A percentile compares a stretch with the other conserved stretches of the same genome.
Conservation (phyloP, 1,284 basidiomycete species). For the Boletus semigastroideus region DNA sequence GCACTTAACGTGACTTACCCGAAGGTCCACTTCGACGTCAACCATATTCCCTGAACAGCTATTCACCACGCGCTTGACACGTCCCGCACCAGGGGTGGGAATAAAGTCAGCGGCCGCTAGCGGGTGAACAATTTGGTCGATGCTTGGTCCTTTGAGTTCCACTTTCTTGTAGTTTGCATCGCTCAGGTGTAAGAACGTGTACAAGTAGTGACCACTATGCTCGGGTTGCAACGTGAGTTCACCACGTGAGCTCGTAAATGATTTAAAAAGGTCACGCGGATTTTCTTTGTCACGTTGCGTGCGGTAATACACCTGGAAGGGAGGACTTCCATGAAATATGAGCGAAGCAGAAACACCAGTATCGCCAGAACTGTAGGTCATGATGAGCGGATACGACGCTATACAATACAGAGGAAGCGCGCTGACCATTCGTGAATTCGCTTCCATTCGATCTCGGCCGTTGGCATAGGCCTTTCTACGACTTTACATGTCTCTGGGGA, state of each 20-base stretch:
- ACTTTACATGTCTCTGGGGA: slow-evolving; percentile 80
- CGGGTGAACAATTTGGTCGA: slow-evolving; percentile 87
- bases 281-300: slow-evolving; percentile 71
- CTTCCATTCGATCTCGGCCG: slow-evolving; percentile 84
- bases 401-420: not conserved
- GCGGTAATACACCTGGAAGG: slow-evolving; percentile 83
- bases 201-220: slow-evolving; percentile 86
- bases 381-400: slow-evolving; percentile 3
- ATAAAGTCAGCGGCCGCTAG: slow-evolving; percentile 78
- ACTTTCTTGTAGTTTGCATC: slow-evolving; percentile 85
- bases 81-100: slow-evolving; percentile 39
- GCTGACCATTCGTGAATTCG: slow-evolving; percentile 88
- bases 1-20: slow-evolving; percentile 44
- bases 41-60: slow-evolving; percentile 77
- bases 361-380: slow-evolving; percentile 78
- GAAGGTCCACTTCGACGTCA: slow-evolving; percentile 74
- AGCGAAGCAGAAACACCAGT: slow-evolving; percentile 89
- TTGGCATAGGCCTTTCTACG: slow-evolving; percentile 72
- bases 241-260: slow-evolving; percentile 72
- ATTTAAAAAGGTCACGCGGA: slow-evolving; percentile 55
- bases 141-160: slow-evolving; percentile 67
- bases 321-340: slow-evolving; percentile 85
- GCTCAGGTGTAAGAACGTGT: slow-evolving; percentile 78
- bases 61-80: slow-evolving; percentile 55
- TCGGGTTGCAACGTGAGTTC: slow-evolving; percentile 88